These are phyloP conservation scores for Yarrowia galli DNA, from an alignment of 1,139 yeast genomes.

Conservation along the genomic window DNA sequence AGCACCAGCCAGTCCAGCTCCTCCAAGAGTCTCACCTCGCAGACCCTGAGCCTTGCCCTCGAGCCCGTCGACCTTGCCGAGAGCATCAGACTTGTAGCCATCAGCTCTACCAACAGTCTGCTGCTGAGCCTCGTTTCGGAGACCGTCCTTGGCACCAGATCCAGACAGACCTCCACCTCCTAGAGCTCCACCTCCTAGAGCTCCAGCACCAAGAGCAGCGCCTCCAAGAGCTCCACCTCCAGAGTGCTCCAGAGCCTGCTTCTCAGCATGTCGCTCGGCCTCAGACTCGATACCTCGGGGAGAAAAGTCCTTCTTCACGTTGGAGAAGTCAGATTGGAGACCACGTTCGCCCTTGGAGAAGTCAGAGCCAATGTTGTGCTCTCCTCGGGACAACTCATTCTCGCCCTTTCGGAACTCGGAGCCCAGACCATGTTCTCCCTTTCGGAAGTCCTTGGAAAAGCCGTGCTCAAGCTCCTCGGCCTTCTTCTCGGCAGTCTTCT, in stretches of 20 bases:
- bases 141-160: background rate
- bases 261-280: conserved; percentile 7
- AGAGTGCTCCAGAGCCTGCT: background rate
- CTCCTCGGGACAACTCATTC: background rate
- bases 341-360: background rate
- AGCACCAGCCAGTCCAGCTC: background rate
- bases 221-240: background rate
- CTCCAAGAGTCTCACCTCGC: background rate
- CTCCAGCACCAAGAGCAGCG: background rate
- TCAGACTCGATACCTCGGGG: background rate
- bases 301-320: conserved; percentile 2
- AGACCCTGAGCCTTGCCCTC: background rate
- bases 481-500: conserved; percentile 20
- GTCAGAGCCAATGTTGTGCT: background rate
- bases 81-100: conserved; percentile 1
- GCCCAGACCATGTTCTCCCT: background rate
- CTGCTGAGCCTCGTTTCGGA: background rate
- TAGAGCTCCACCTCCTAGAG: conserved; percentile 12
- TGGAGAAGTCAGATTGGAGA: background rate
- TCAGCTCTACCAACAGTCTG: conserved; percentile 2
- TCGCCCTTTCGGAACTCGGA: too few relatives aligned
- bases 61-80: background rate
- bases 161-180: background rate
- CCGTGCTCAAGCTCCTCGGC: conserved; percentile 19
- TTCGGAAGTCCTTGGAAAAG: background rate